Conservation (phyloP, 371 early-diverging fungal species). For the Rhizopus arrhizus region DNA sequence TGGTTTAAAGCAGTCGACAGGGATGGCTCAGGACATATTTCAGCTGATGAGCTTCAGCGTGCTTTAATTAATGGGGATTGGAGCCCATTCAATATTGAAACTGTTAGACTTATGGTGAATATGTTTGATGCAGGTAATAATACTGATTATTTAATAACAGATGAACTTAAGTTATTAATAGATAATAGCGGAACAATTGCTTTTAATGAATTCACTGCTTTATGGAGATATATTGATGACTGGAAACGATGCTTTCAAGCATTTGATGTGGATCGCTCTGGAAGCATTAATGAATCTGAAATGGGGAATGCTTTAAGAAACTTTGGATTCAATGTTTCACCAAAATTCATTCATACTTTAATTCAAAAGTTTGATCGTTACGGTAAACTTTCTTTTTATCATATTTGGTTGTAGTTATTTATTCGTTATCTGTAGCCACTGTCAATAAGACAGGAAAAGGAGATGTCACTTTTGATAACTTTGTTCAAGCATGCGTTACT, state of each 20-base stretch:
- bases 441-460: slow-evolving; percentile 40
- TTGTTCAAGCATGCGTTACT: slow-evolving; percentile 81
- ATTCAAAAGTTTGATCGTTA: slow-evolving; percentile 76
- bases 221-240: slow-evolving; percentile 75
- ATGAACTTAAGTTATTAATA: not conserved
- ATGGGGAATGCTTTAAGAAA: slow-evolving; percentile 74
- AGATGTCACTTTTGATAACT: slow-evolving; percentile 81
- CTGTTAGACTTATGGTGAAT: slow-evolving; percentile 66
- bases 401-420: not conserved
- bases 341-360: slow-evolving; percentile 57
- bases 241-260: slow-evolving; percentile 80
- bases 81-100: slow-evolving; percentile 65
- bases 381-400: slow-evolving; percentile 38
- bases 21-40: slow-evolving; percentile 52
- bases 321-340: slow-evolving; percentile 75
- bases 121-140: slow-evolving; percentile 71
- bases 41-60: slow-evolving; percentile 58
- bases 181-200: slow-evolving; percentile 68
- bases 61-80: slow-evolving; percentile 72
- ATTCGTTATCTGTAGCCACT: not conserved
- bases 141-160: not conserved
- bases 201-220: slow-evolving; percentile 80
- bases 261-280: slow-evolving; percentile 79
- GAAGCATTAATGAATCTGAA: slow-evolving; percentile 75
- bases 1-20: slow-evolving; percentile 82